phyloP scores from a whole-genome alignment of 106 monocot species.

The Hemerocallis citrina region DNA sequence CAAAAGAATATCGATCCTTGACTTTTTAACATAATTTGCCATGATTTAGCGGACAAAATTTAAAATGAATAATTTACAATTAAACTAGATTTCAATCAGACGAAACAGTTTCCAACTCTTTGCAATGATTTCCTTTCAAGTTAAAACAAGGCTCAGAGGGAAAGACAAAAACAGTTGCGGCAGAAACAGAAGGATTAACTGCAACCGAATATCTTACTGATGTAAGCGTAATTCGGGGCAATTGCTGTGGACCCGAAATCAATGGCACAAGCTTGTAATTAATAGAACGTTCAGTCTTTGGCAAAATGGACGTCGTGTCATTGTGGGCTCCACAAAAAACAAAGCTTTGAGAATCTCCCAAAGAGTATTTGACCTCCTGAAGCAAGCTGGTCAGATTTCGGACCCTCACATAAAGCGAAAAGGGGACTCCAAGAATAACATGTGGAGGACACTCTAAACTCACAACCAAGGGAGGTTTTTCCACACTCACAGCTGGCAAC shows the following conservation, averaged over 20 bases:
- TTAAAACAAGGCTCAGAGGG: slow-evolving; percentile 61
- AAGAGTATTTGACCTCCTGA: slow-evolving; percentile 83
- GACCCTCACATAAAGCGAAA: slow-evolving; percentile 53
- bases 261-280: slow-evolving; percentile 76
- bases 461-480: slow-evolving; percentile 68
- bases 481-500: slow-evolving; percentile 53
- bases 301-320: slow-evolving; percentile 48
- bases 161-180: slow-evolving; percentile 67
- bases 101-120: neutral
- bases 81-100: neutral
- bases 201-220: slow-evolving; percentile 76
- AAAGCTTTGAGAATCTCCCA: slow-evolving; percentile 83
- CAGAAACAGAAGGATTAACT: slow-evolving; percentile 42
- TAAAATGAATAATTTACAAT: neutral
- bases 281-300: slow-evolving; percentile 58
- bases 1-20: neutral
- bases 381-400: slow-evolving; percentile 65
- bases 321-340: slow-evolving; percentile 78
- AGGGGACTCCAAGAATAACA: slow-evolving; percentile 72
- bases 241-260: slow-evolving; percentile 54
- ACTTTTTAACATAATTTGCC: neutral
- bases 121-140: slow-evolving; percentile 4
- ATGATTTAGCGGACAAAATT: no score
- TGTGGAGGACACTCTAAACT: slow-evolving; percentile 68
- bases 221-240: slow-evolving; percentile 59